Evolutionary conservation across 805 yeast species (phyloP), one percentile per base, ranked within the genome.

Genomic region (Millerago galiae): DNA sequence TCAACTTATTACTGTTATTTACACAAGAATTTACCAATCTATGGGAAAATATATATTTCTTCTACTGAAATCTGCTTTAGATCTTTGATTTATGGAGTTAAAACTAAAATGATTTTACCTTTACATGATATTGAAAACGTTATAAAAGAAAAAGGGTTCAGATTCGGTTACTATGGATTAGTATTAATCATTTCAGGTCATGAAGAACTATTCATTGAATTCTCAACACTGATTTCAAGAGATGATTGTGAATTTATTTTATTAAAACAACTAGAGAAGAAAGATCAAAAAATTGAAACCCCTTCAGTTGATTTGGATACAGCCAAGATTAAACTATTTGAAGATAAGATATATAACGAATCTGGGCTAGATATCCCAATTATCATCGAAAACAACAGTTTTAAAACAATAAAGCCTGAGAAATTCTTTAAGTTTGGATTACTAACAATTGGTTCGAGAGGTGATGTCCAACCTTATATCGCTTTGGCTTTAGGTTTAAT

Each of bases 381-480:
- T 11, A 72, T 84, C 18, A 61, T 83, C 38, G 89, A 81, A 52
- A 83, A 79, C 38, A 75, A 77, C 37, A 85, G 86, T 0, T 66
- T 68, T 45, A 67, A 71, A 36, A 74, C 77, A 0, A 72, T 77
- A 27, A 70, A 66, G 43, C 84, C 95, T 0, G 56, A 69, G 1
- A 70, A 75, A 39, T 62, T 77, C 2, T 74, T 72, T 52, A 73
- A 71, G 25, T 74, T 90, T 54, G 81, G 84, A 0, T 65, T 88
- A 37, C 62, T 91, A 44, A 91, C 97, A 0, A 91, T 91, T 53
- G 98, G 98, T 0, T 88, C 96, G 0, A 72, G 98, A 45, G 98
- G 98, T 28, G 98, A 91, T 62, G 97, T 91, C 7, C 98, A 91
- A 62, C 98, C 98, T 0, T 91, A 89, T 59, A 83, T 91, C 50